A percentile compares a stretch with the other conserved stretches of the same genome.
phyloP scores from a whole-genome alignment of 2,329 filamentous ascomycete genomes.

The Colletotrichum spinosum region DNA sequence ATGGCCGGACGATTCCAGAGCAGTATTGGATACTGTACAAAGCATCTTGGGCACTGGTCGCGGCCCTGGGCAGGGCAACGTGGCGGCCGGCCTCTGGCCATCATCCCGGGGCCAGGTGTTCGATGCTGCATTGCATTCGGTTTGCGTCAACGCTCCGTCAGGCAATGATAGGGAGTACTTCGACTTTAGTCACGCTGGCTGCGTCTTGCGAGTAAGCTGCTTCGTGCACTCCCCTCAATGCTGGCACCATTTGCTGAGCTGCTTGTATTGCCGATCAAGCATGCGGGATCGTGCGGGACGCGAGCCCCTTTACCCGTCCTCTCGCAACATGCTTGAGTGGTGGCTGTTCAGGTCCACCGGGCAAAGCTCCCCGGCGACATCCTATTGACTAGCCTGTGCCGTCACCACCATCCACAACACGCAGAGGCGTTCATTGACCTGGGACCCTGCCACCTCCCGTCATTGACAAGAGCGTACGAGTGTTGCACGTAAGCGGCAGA shows the following conservation, averaged over 20 bases:
- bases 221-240: conserved; percentile 20
- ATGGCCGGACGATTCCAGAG: conserved; percentile 12
- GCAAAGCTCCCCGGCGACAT: conserved; percentile 16
- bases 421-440: conserved; percentile 4
- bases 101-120: conserved; percentile 16
- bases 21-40: conserved; percentile 6
- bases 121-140: conserved; percentile 37
- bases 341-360: conserved; percentile 21
- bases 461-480: background rate
- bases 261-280: conserved; percentile 20
- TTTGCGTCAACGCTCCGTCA: conserved; percentile 20
- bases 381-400: conserved; percentile 26
- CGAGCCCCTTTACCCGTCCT: conserved; percentile 9
- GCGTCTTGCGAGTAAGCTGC: background rate
- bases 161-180: conserved; percentile 3
- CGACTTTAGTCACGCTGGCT: conserved; percentile 1
- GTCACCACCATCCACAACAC: conserved; percentile 12
- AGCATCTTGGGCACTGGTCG: conserved; percentile 20
- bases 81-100: conserved; percentile 40
- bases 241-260: conserved; percentile 1
- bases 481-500: conserved; percentile 8
- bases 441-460: background rate
- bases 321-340: conserved; percentile 10
- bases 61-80: conserved; percentile 35
- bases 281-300: conserved; percentile 14